Percentiles rank a stretch among this genome's conserved stretches.
Evolutionary conservation across 1,284 basidiomycete genomes (phyloP).

Genomic region (Cutaneotrichosporon mucoides): DNA sequence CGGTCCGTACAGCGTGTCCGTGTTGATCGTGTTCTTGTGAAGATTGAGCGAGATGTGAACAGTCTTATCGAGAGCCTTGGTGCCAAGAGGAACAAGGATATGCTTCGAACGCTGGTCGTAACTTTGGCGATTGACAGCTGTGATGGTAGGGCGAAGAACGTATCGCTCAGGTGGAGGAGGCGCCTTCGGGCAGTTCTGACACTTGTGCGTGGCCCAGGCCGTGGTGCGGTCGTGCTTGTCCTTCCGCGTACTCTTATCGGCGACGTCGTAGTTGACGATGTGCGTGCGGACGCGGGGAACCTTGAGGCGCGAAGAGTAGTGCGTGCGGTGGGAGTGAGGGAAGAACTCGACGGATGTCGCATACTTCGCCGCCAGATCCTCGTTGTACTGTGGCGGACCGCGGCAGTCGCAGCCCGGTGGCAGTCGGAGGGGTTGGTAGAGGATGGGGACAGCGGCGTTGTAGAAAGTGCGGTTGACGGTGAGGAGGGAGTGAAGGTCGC

Average conservation of each 20-base stretch:
- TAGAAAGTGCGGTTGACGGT: not conserved
- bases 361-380: no score
- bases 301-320: not conserved
- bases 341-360: not conserved
- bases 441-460: not conserved
- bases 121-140: not conserved
- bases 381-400: no score
- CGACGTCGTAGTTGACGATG: slow-evolving; percentile 2
- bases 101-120: not conserved
- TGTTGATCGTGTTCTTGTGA: no score
- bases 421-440: not conserved
- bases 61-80: not conserved
- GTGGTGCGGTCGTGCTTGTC: not conserved
- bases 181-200: not conserved
- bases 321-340: not conserved
- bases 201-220: not conserved
- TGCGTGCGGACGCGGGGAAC: not conserved
- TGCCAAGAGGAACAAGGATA: not conserved
- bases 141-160: not conserved
- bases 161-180: not conserved
- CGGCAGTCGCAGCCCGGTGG: not conserved
- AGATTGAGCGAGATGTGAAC: not conserved
- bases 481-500: not conserved
- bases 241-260: not conserved
- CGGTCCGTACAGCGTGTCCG: no score